These are phyloP conservation scores for Bassia scoparia DNA, from an alignment of 148 eudicot genomes.

Conservation along the genomic window DNA sequence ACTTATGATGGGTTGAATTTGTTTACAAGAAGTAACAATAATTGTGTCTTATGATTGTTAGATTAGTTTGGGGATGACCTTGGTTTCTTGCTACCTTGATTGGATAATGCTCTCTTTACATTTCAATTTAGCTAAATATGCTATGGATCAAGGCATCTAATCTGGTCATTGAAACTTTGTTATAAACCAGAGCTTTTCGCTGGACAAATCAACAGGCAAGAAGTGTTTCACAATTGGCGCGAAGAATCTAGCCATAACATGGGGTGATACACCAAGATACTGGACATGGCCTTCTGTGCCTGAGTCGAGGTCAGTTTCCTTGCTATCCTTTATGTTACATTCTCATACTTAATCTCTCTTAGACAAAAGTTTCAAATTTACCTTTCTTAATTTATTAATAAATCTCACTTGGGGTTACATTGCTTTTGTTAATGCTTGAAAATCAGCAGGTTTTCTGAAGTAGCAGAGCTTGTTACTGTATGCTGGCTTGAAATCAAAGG, in stretches of 20 bases:
- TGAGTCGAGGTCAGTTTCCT: slow-evolving; percentile 43
- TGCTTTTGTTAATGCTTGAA: not conserved
- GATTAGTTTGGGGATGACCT: no score
- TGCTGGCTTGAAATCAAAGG: slow-evolving; percentile 55
- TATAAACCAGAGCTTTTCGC: slow-evolving; percentile 49
- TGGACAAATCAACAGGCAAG: slow-evolving; percentile 61
- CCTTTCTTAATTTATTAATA: not conserved
- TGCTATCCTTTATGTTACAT: not conserved
- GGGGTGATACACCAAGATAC: slow-evolving; percentile 55
- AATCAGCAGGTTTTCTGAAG: slow-evolving; percentile 49
- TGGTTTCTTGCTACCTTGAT: not conserved
- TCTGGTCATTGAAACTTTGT: not conserved
- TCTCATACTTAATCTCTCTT: not conserved
- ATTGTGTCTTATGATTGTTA: not conserved
- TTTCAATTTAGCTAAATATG: not conserved
- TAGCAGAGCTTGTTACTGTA: slow-evolving; percentile 42
- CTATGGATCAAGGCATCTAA: not conserved
- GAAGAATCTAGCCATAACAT: slow-evolving; percentile 44
- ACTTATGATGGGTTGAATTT: not conserved
- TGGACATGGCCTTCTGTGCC: slow-evolving; percentile 56
- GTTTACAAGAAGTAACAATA: not conserved
- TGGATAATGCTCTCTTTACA: not conserved
- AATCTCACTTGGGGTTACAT: not conserved
- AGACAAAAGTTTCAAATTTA: not conserved
- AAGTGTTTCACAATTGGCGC: slow-evolving; percentile 59